Percentiles rank a stretch among this genome's conserved stretches.
phyloP scores from a whole-genome alignment of 78 protist genomes.

The Parvularia atlantis region DNA sequence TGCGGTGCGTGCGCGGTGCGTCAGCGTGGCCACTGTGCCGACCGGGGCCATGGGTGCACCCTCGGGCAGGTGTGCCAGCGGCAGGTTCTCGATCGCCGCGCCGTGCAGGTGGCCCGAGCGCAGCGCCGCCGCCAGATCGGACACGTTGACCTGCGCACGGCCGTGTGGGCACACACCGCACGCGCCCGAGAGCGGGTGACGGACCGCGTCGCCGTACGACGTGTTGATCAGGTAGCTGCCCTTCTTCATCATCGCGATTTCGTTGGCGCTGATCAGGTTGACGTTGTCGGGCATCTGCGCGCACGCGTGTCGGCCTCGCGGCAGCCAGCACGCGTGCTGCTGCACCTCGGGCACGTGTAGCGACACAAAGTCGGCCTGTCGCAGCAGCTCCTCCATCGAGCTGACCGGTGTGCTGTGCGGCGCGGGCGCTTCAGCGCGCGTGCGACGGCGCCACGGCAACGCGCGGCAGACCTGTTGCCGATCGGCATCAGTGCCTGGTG shows the following conservation, averaged over 20 bases:
- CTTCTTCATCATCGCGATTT: conserved; percentile 62
- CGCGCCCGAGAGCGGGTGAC: no score
- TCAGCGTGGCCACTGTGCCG: no score
- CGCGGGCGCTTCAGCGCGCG: conserved; percentile 23
- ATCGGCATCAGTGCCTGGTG: no score
- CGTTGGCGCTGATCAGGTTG: conserved; percentile 56
- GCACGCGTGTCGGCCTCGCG: no score
- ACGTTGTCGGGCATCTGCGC: conserved; percentile 41
- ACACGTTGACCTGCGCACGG: conserved; percentile 29
- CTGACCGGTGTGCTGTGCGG: not conserved
- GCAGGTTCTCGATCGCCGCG: conserved; percentile 70
- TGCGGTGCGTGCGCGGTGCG: no score
- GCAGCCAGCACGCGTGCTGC: no score
- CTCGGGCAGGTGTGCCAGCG: no score
- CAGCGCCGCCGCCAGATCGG: conserved; percentile 60
- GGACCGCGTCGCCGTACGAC: conserved; percentile 67
- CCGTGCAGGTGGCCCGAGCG: conserved; percentile 73
- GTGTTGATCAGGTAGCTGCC: conserved; percentile 69
- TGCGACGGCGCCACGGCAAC: conserved; percentile 66
- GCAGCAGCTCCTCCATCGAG: conserved; percentile 44
- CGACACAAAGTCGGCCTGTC: conserved; percentile 61
- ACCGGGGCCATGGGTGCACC: no score
- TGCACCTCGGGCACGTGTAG: conserved; percentile 86
- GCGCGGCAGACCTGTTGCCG: conserved; percentile 21
- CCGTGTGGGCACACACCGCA: no score